Evolutionary conservation across 176 grass and related monocot genomes (phyloP).

Genomic region (Aegilops tauschii): DNA sequence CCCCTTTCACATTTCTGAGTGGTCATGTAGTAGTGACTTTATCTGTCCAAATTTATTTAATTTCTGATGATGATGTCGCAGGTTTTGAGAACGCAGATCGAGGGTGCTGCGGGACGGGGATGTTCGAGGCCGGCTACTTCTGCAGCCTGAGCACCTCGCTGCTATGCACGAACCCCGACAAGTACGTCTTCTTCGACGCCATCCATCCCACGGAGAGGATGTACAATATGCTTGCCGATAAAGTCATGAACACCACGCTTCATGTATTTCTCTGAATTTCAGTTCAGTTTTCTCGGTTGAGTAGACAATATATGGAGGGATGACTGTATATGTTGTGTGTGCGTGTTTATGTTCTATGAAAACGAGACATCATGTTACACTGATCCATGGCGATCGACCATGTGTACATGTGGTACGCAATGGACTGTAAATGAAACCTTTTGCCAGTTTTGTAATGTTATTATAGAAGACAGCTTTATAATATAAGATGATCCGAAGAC

Average conservation of each 20-base stretch:
- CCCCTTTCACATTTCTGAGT: too few relatives aligned
- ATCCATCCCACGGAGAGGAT: slow-evolving; percentile 65
- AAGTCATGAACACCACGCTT: slow-evolving; percentile 49
- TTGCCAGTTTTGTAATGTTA: not conserved
- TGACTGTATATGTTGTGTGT: not conserved
- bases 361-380: not conserved
- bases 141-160: slow-evolving; percentile 42
- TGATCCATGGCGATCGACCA: not conserved
- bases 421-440: not conserved
- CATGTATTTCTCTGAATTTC: slow-evolving; percentile 38
- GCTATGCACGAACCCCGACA: slow-evolving; percentile 38
- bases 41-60: not conserved
- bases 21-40: not conserved
- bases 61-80: not conserved
- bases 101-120: slow-evolving; percentile 69
- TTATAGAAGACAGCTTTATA: not conserved
- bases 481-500: too few relatives aligned
- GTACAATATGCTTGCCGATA: slow-evolving; percentile 52
- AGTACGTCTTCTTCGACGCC: slow-evolving; percentile 68
- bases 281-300: not conserved
- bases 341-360: not conserved
- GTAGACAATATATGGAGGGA: not conserved
- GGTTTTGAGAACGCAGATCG: slow-evolving; percentile 70
- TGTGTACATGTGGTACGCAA: not conserved
- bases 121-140: slow-evolving; percentile 68